A percentile compares a stretch with the other conserved stretches of the same genome.
Conservation (phyloP, 2,329 filamentous ascomycete genomes). For the Furcasterigmium sp. region DNA sequence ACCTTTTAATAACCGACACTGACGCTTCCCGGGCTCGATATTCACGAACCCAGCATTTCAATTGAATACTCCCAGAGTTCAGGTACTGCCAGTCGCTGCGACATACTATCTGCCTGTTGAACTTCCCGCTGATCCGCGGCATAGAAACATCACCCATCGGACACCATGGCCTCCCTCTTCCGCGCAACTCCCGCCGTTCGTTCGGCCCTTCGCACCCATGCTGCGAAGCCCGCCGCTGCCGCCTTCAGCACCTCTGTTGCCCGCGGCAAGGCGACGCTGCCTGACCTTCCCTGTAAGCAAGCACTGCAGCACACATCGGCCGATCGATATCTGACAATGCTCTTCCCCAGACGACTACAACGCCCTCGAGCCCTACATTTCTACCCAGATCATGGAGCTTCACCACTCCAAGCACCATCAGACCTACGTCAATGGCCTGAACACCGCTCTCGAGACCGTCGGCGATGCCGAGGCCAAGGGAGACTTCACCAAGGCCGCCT, state of each 20-base stretch:
- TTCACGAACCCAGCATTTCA: no score
- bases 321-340: background rate
- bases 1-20: no score
- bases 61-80: no score
- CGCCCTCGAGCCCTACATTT: constrained; percentile 81
- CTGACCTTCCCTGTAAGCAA: constrained; percentile 64
- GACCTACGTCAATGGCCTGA: constrained; percentile 87
- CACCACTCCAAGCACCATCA: constrained; percentile 94
- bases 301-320: background rate
- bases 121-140: constrained; percentile 6
- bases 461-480: constrained; percentile 59
- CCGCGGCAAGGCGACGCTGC: constrained; percentile 86
- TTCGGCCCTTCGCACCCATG: constrained; percentile 64
- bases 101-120: no score
- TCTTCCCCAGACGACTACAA: constrained; percentile 79
- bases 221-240: constrained; percentile 55
- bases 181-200: constrained; percentile 64
- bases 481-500: constrained; percentile 45
- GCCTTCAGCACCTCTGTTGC: constrained; percentile 71
- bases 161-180: constrained; percentile 70
- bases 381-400: constrained; percentile 91
- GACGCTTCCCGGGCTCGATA: background rate
- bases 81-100: no score
- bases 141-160: constrained; percentile 1
- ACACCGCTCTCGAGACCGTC: constrained; percentile 70